Evolutionary conservation across 352 stramenopile species (phyloP).

Genomic region (Stephanocyclus meneghinianus): DNA sequence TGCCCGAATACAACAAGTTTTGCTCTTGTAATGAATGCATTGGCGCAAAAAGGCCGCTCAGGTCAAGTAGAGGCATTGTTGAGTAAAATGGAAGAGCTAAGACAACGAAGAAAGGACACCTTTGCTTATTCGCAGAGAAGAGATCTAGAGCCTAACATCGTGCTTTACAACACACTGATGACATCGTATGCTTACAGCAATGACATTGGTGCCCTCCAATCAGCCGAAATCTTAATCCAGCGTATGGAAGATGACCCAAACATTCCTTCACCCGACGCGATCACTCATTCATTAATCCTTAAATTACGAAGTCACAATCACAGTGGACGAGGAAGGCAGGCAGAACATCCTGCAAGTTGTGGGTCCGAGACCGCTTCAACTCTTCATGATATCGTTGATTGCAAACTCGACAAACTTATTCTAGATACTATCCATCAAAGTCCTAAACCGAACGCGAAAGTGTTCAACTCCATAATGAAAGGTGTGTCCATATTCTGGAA

Average conservation of each 20-base stretch:
- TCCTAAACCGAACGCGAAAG: constrained; percentile 21
- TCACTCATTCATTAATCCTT: constrained; percentile 25
- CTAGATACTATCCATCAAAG: constrained; percentile 29
- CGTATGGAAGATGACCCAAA: constrained; percentile 34
- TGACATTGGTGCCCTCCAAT: constrained; percentile 24
- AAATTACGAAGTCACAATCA: constrained; percentile 19
- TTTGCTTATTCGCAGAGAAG: constrained; percentile 5
- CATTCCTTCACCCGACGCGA: constrained; percentile 20
- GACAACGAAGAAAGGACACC: constrained; percentile 22
- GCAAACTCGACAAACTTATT: constrained; percentile 32
- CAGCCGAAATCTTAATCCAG: constrained; percentile 36
- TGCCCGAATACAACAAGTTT: constrained; percentile 47
- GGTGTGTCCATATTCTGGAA: constrained; percentile 12
- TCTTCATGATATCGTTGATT: constrained; percentile 6
- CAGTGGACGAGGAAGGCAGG: background rate
- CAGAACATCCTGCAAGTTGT: background rate
- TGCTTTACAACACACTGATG: constrained; percentile 40
- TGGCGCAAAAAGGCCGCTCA: constrained; percentile 20
- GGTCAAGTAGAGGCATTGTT: constrained; percentile 26
- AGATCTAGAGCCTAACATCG: constrained; percentile 42
- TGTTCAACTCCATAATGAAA: constrained; percentile 51
- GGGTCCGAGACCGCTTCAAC: background rate
- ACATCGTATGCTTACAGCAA: constrained; percentile 35
- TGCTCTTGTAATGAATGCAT: constrained; percentile 30
- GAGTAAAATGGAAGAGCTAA: constrained; percentile 42